Evolutionary conservation across 192 early-diverging fungal genomes (phyloP), one percentile per base, ranked within the genome.

Genomic region (Linnemannia exigua): DNA sequence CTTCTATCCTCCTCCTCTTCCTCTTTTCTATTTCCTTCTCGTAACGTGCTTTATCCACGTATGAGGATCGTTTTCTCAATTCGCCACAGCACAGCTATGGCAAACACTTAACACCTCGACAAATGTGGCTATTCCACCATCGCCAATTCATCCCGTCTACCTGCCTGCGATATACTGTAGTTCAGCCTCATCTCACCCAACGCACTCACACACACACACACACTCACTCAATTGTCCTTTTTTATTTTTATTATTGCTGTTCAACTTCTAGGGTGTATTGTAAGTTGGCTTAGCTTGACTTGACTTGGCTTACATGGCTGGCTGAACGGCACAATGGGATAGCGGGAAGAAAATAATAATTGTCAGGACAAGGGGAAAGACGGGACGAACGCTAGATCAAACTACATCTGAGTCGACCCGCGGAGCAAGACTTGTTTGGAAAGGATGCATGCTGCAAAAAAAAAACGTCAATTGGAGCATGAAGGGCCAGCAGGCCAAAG

Each of bases 201-300:
- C n/a, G n/a, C n/a, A n/a, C n/a, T n/a, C n/a, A n/a, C n/a, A n/a
- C n/a, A n/a, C n/a, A n/a, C n/a, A n/a, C n/a, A n/a, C n/a, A n/a
- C n/a, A n/a, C n/a, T n/a, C n/a, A n/a, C n/a, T n/a, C n/a, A n/a
- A n/a, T n/a, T n/a, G n/a, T 11, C 47, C 25, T 19, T 41, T 66
- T 28, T 51, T 68, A 51, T 61, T 51, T 63, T 19, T 69, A 31
- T 77, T 38, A 22, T 63, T n/a, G n/a, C n/a, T n/a, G n/a, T 73
- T 76, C n/a, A 28, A 22, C 28, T 15, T 63, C 50, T 80, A 86
- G 84, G 84, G 84, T 86, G 84, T 69, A 72, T 79, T 86, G 84
- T 86, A 86, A 86, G 84, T 85, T 8, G 46, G 3, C 37, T 4
- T 15, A 54, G n/a, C 52, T 54, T n/a, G n/a, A 25, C 48, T 46